Evolutionary conservation across 306 rosid genomes (phyloP), one percentile per base, ranked within the genome.

Genomic region (Lathyrus sativus): DNA sequence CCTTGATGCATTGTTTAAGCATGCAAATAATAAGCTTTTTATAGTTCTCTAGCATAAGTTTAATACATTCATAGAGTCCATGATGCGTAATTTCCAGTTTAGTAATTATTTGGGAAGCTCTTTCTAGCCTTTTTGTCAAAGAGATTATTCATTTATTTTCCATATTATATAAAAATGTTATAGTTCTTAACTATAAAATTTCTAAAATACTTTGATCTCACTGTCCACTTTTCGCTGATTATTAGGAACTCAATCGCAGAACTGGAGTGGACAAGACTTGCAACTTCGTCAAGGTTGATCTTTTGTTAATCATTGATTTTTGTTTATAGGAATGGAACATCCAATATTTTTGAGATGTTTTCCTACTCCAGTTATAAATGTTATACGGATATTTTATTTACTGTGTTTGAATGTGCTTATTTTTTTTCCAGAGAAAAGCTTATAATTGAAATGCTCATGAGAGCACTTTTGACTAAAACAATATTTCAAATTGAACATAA

Each of bases 231-330:
- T 71, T 71, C 18, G 22, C 70, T 74, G 62, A 55, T 78, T 46
- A 29, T 41, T 72, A 92, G 96, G 96, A 76, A 78, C 84, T 92
- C 68, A 89, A 87, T 82, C 86, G 85, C 43, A 18, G 67, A 53
- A 33, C 79, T 3, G 90, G 96, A 56, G 84, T 85, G 66, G 88
- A 89, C 82, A 87, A 80, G 72, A 81, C 85, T 49, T 92, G 98
- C 77, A 29, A 84, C 75, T 89, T 84, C 71, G 86, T 92, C 28
- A 89, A 92, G 98, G 98, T 92, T 71, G 18, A 77, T 73, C n/a
- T 70, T 74, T 15, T 44, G 60, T 50, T n/a, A 57, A 71, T 67
- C 38, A 65, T 59, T 11, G 67, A 56, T 74, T 37, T 63, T 18
- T 53, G 68, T 54, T 53, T 65, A 7, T 38, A 11, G 46, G 43